Evolutionary conservation across 2,329 filamentous ascomycete species (phyloP).

Genomic region (Fusarium sacchari): DNA sequence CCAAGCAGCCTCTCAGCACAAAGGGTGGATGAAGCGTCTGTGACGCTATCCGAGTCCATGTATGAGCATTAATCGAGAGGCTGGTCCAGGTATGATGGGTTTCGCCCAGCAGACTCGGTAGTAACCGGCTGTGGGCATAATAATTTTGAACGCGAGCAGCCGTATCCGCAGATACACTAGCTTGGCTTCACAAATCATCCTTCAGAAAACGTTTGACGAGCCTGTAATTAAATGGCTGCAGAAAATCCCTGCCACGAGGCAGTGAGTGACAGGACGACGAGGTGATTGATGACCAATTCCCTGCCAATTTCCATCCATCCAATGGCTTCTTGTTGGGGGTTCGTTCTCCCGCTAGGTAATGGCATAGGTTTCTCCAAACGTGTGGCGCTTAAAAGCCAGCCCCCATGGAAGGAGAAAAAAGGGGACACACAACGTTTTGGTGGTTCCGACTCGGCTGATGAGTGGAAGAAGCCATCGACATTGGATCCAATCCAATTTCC

Average conservation of each 20-base stretch:
- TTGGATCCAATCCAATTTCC: conserved; percentile 44
- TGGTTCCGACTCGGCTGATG: conserved; percentile 39
- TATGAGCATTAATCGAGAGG: not conserved
- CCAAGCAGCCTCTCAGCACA: not conserved
- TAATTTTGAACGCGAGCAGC: not conserved
- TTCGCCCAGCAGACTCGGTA: not conserved
- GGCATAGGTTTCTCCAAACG: conserved; percentile 21
- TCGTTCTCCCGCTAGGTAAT: not conserved
- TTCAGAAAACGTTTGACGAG: conserved; percentile 13
- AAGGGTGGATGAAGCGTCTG: not conserved
- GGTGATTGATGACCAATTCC: conserved; percentile 20
- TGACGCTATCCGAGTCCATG: not conserved
- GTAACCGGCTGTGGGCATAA: not conserved
- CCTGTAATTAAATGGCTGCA: conserved; percentile 27
- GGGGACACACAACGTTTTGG: conserved; percentile 37
- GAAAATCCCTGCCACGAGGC: conserved; percentile 11
- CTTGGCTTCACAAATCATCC: not conserved
- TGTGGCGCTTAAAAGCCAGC: conserved; percentile 26
- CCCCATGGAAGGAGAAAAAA: conserved; percentile 28
- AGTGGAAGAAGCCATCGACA: conserved; percentile 42
- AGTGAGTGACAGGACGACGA: conserved; percentile 8
- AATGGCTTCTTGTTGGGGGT: conserved; percentile 13
- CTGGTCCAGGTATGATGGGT: not conserved
- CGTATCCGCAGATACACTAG: not conserved
- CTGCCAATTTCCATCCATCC: conserved; percentile 1